A percentile compares a stretch with the other conserved stretches of the same genome.
phyloP scores from a whole-genome alignment of 2,329 filamentous ascomycete species.

The Trichoderma gracile region DNA sequence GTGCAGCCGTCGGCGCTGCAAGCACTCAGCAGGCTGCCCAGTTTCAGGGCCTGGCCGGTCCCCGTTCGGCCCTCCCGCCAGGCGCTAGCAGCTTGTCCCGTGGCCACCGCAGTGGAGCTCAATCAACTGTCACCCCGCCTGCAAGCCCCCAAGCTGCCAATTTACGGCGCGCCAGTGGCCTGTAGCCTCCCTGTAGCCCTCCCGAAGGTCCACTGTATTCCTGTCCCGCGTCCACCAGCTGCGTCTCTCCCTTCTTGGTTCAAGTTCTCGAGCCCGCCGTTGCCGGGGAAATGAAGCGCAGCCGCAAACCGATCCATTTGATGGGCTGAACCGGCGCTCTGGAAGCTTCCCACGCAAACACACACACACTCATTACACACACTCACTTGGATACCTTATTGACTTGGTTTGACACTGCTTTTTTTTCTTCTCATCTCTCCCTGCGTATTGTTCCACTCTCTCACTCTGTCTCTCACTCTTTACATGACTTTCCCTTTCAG shows the following conservation, averaged over 20 bases:
- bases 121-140: slow-evolving; percentile 10
- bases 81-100: background rate
- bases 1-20: slow-evolving; percentile 14
- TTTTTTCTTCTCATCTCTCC: slow-evolving; percentile 11
- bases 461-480: slow-evolving; percentile 4
- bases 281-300: slow-evolving; percentile 21
- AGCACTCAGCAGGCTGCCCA: background rate
- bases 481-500: slow-evolving; percentile 1
- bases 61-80: slow-evolving; percentile 9
- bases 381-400: background rate
- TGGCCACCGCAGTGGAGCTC: slow-evolving; percentile 8
- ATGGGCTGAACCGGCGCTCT: background rate
- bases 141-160: background rate
- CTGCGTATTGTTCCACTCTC: slow-evolving; percentile 7
- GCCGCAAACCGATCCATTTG: background rate
- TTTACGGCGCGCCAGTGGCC: background rate
- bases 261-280: background rate
- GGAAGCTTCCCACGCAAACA: background rate
- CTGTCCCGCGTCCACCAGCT: no score
- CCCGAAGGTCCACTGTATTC: no score
- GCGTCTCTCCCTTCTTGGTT: no score
- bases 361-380: no score
- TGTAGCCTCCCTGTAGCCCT: slow-evolving; percentile 1
- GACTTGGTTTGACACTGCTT: background rate
- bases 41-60: slow-evolving; percentile 5